Base-by-base conservation (phyloP, 2,329 filamentous ascomycete species). In the Calonectria henricotiae region DNA sequence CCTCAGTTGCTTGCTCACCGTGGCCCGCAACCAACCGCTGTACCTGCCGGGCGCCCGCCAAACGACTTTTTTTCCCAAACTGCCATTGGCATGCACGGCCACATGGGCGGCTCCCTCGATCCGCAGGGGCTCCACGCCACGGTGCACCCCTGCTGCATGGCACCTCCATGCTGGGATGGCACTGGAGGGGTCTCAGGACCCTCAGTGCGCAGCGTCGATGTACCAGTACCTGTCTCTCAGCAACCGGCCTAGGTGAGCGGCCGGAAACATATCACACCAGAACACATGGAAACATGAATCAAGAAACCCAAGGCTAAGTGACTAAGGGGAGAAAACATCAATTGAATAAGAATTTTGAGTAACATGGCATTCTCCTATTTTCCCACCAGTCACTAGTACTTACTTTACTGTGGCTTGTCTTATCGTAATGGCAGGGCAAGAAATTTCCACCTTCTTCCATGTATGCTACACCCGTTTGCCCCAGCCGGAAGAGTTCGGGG, bases 71-170 rank as follows among this genome's bases (percentile, higher is more conserved):
- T 67, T 61, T 66, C 6, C 43, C 49, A 69, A 73, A 70, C 67
- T 66, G 66, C 60, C 71, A 76, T 75, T 78, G 76, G 76, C 72
- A 78, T 75, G 72, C 71, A 75, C 70, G 68, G 65, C 68, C 73
- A 73, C 69, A 79, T 78, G 73, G 76, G 73, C 67, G 72, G 71
- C 74, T 78, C 73, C 67, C 71, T 77, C 70, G 75, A 76, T 78
- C 74, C 74, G 75, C 76, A 76, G 47, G 74, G 73, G 70, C 70
- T 73, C 76, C 76, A 77, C 73, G 75, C 65, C 65, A 69, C 64
- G 27, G 37, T 23, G 41, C 37, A 46, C 61, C 76, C 76, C 70
- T 74, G 69, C 69, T 73, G 60, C 73, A 78, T 74, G 69, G 69
- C 68, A 69, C 69, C 69, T 72, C 68, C 69, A 70, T 44, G 54